Evolutionary conservation across 78 protist species (phyloP).

Genomic region (Dictyostelium firmibasis): DNA sequence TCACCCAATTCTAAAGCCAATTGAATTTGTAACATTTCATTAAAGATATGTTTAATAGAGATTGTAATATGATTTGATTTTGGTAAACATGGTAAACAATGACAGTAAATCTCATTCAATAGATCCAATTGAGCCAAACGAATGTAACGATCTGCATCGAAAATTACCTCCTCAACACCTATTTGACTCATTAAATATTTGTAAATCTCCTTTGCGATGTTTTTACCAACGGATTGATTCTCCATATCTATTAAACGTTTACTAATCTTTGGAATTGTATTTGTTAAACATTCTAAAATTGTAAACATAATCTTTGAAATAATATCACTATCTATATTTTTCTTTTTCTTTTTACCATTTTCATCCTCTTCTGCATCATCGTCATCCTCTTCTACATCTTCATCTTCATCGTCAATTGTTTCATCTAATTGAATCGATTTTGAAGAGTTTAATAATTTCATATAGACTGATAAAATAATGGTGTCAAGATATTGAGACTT

Average conservation of each 20-base stretch:
- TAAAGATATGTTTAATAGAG: neutral
- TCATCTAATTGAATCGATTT: neutral
- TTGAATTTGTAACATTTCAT: conserved; percentile 15
- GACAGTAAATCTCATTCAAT: neutral
- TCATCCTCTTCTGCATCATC: neutral
- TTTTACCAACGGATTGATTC: neutral
- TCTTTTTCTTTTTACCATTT: neutral
- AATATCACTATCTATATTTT: conserved; percentile 3
- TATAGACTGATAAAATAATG: neutral
- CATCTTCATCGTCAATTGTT: neutral
- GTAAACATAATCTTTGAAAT: conserved; percentile 30
- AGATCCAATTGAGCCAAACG: conserved; percentile 18
- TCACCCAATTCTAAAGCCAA: conserved; percentile 13
- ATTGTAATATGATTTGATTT: neutral
- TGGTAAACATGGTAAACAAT: neutral
- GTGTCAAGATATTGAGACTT: neutral
- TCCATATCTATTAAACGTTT: neutral
- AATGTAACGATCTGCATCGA: conserved; percentile 23
- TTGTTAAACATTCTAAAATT: neutral
- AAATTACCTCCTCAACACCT: conserved; percentile 17
- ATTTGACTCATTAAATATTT: neutral
- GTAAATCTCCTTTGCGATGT: neutral
- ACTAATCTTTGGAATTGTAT: neutral
- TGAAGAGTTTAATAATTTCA: neutral
- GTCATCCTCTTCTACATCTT: neutral